Evolutionary conservation across 2,329 filamentous ascomycete genomes (phyloP).

Genomic region (Cercospora sp.): DNA sequence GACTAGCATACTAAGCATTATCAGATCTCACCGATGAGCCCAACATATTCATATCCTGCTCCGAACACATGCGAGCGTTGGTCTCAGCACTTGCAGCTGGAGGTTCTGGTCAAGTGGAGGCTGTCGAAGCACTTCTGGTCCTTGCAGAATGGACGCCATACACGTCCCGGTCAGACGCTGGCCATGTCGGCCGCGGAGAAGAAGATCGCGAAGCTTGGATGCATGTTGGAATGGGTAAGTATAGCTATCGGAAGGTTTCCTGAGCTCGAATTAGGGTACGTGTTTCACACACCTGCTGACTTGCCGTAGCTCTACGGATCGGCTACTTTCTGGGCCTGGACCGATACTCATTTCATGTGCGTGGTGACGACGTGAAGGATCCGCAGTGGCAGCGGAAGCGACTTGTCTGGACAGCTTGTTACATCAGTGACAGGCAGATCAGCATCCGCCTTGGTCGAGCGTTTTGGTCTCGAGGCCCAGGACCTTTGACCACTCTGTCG

Average conservation of each 20-base stretch:
- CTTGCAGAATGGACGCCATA: constrained; percentile 74
- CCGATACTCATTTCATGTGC: constrained; percentile 64
- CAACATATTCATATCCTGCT: constrained; percentile 64
- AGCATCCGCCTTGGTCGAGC: constrained; percentile 71
- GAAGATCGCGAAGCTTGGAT: constrained; percentile 76
- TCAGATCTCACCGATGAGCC: constrained; percentile 64
- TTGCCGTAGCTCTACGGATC: constrained; percentile 58
- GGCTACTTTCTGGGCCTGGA: constrained; percentile 71
- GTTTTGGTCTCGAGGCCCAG: constrained; percentile 72
- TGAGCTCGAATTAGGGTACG: neutral
- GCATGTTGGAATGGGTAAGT: constrained; percentile 62
- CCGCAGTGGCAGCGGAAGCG: constrained; percentile 63
- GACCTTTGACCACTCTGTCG: constrained; percentile 63
- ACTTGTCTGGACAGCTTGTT: constrained; percentile 69
- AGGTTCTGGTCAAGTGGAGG: constrained; percentile 66
- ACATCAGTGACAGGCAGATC: constrained; percentile 67
- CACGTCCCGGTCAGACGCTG: constrained; percentile 60
- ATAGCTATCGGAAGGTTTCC: neutral
- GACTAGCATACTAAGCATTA: neutral
- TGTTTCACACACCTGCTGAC: neutral
- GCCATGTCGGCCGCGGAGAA: constrained; percentile 68
- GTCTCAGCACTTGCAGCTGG: constrained; percentile 68
- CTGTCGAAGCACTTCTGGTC: constrained; percentile 68
- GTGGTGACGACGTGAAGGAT: constrained; percentile 59
- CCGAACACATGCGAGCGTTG: constrained; percentile 68